Conservation (phyloP, 768 basidiomycete species). For the Phylloporus rhodoxanthus region DNA sequence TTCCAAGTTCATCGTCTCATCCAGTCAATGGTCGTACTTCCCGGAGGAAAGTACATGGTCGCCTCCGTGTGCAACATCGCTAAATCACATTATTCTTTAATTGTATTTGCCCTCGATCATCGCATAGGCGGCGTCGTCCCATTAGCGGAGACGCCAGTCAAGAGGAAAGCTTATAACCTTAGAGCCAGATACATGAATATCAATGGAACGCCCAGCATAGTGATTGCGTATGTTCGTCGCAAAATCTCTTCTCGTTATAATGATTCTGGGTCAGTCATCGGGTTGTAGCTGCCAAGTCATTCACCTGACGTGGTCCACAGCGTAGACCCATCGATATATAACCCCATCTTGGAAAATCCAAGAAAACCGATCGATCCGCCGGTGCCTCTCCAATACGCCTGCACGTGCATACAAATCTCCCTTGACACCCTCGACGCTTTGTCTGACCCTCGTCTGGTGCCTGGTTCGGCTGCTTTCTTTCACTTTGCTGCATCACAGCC, state of each 20-base stretch:
- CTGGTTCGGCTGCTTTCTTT: slow-evolving; percentile 36
- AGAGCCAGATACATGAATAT: slow-evolving; percentile 56
- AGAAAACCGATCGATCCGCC: slow-evolving; percentile 39
- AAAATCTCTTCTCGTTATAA: slow-evolving; percentile 20
- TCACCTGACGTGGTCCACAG: slow-evolving; percentile 13
- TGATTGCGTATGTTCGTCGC: slow-evolving; percentile 48
- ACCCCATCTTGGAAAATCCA: slow-evolving; percentile 28
- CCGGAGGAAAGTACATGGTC: slow-evolving; percentile 64
- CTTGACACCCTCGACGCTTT: slow-evolving; percentile 41
- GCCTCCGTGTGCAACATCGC: slow-evolving; percentile 48
- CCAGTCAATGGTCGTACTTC: slow-evolving; percentile 53
- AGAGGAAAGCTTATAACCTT: slow-evolving; percentile 49
- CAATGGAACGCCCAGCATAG: slow-evolving; percentile 42
- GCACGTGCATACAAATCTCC: slow-evolving; percentile 38
- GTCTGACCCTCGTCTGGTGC: slow-evolving; percentile 36
- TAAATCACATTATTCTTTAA: slow-evolving; percentile 43
- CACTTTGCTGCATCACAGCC: slow-evolving; percentile 30
- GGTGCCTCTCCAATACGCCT: slow-evolving; percentile 40
- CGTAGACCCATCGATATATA: slow-evolving; percentile 30
- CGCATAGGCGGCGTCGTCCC: slow-evolving; percentile 36
- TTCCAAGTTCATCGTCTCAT: slow-evolving; percentile 32
- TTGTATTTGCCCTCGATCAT: slow-evolving; percentile 54
- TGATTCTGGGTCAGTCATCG: slow-evolving; percentile 13
- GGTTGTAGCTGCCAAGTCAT: neutral
- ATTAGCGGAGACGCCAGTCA: slow-evolving; percentile 45